Conservation (phyloP, 1,284 basidiomycete species). For the Cerioporus squamosus region DNA sequence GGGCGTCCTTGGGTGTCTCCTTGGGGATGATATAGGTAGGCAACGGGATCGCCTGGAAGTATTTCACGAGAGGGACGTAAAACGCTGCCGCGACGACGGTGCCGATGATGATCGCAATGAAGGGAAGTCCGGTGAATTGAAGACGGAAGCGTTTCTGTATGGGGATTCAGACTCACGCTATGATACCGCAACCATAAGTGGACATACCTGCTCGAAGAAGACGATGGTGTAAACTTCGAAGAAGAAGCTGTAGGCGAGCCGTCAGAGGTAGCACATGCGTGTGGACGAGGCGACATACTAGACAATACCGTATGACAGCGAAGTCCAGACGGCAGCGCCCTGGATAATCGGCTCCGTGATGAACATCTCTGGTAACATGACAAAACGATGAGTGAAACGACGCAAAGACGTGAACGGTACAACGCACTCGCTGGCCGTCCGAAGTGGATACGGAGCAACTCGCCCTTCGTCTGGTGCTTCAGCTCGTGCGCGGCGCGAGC, state of each 20-base stretch:
- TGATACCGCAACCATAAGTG: background rate
- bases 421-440: conserved; percentile 30
- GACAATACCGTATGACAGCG: conserved; percentile 33
- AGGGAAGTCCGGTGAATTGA: conserved; percentile 13
- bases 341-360: conserved; percentile 32
- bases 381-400: background rate
- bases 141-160: conserved; percentile 6
- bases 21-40: conserved; percentile 1
- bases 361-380: conserved; percentile 27
- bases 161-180: background rate
- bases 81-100: conserved; percentile 5
- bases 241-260: conserved; percentile 24
- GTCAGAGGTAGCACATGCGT: background rate
- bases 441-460: conserved; percentile 27
- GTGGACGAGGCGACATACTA: conserved; percentile 26
- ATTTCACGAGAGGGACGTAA: conserved; percentile 7
- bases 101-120: conserved; percentile 10
- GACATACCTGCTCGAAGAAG: conserved; percentile 18
- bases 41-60: conserved; percentile 6
- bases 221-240: conserved; percentile 35
- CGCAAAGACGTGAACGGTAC: background rate
- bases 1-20: conserved; percentile 1
- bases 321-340: conserved; percentile 32
- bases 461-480: conserved; percentile 14
- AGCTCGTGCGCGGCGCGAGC: conserved; percentile 31